Evolutionary conservation across 371 early-diverging fungal species (phyloP).

Genomic region (Batkoa obscura): DNA sequence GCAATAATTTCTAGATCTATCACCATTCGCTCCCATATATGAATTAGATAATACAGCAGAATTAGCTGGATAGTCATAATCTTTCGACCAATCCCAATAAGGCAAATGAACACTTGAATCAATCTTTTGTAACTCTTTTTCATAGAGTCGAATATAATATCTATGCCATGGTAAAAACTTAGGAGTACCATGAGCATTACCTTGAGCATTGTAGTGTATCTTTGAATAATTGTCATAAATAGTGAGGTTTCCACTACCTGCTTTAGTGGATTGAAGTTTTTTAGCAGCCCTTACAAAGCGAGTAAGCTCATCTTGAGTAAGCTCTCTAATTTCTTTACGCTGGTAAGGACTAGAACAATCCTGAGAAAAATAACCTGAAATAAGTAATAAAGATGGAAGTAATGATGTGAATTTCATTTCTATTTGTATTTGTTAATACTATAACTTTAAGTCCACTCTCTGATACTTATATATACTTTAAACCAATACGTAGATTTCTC

Average conservation of each 20-base stretch:
- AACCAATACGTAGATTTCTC: too few species aligned
- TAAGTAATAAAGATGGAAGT: too few species aligned
- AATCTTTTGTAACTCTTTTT: conserved; percentile 13
- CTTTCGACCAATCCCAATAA: conserved; percentile 28
- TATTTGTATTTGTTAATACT: too few species aligned
- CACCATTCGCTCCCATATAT: conserved; percentile 11
- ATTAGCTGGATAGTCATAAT: conserved; percentile 9
- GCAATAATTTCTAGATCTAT: not conserved
- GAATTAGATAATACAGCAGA: conserved; percentile 7
- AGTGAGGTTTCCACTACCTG: too few species aligned
- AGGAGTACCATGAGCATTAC: not conserved
- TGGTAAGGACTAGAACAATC: not conserved
- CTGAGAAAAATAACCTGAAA: too few species aligned
- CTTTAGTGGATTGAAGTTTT: too few species aligned
- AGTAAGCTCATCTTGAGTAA: not conserved
- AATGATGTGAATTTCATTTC: too few species aligned
- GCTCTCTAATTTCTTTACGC: not conserved
- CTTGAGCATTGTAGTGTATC: too few species aligned
- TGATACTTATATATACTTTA: too few species aligned
- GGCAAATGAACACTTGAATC: conserved; percentile 21
- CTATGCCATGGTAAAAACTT: conserved; percentile 23
- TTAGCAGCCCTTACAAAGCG: not conserved
- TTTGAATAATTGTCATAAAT: too few species aligned
- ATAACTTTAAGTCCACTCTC: too few species aligned
- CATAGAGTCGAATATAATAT: conserved; percentile 13